These are phyloP conservation scores for Trichoderma cornu-damae DNA, from an alignment of 2,329 filamentous ascomycete species.

Conservation along the genomic window DNA sequence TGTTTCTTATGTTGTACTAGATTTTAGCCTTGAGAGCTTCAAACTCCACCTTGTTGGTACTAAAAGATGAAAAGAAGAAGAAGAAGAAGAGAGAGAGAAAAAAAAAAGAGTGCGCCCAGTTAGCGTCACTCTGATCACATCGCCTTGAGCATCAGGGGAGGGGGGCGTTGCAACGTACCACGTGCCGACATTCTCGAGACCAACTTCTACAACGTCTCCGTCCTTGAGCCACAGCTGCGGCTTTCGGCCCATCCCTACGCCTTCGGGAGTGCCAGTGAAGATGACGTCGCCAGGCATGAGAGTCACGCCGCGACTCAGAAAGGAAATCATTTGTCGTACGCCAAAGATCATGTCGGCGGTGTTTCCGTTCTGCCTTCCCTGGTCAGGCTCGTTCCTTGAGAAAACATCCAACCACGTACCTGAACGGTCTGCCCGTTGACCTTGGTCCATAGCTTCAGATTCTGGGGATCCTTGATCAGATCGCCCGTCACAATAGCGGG, in stretches of 20 bases:
- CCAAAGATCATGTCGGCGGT: slow-evolving; percentile 61
- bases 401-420: slow-evolving; percentile 27
- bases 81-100: not conserved
- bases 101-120: not conserved
- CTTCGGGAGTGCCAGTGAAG: slow-evolving; percentile 64
- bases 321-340: slow-evolving; percentile 53
- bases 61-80: slow-evolving; percentile 6
- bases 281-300: slow-evolving; percentile 60
- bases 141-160: too few species aligned
- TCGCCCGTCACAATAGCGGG: slow-evolving; percentile 61
- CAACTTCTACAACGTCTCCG: slow-evolving; percentile 65
- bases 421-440: slow-evolving; percentile 56
- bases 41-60: slow-evolving; percentile 33
- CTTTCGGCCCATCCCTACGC: slow-evolving; percentile 64
- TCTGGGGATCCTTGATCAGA: slow-evolving; percentile 54
- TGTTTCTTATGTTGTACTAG: too few species aligned
- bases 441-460: slow-evolving; percentile 51
- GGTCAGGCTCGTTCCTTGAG: not conserved
- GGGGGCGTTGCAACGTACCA: slow-evolving; percentile 32
- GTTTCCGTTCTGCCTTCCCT: slow-evolving; percentile 40
- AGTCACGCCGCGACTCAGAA: slow-evolving; percentile 58
- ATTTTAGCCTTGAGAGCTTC: slow-evolving; percentile 27
- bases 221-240: slow-evolving; percentile 65
- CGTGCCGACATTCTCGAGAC: slow-evolving; percentile 59
- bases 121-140: not conserved